These are phyloP conservation scores for Fragaria ananassa DNA, from an alignment of 306 rosid genomes.

Conservation along the genomic window DNA sequence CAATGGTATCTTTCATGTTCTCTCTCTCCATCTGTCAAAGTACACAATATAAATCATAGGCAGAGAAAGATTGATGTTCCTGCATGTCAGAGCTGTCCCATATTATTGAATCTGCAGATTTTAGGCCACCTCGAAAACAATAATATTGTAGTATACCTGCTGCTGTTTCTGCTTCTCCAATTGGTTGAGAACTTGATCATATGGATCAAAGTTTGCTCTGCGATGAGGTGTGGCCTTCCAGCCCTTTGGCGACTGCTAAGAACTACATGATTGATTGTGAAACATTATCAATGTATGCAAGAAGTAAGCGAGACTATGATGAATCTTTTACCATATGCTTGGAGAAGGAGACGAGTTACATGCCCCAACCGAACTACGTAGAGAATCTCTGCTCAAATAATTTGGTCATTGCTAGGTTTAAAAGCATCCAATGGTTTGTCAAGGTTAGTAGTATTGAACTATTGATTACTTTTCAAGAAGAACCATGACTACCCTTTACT, in stretches of 20 bases:
- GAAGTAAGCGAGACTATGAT: conserved; percentile 28
- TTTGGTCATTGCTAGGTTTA: conserved; percentile 39
- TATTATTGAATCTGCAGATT: not conserved
- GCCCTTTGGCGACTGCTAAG: conserved; percentile 16
- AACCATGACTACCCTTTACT: not conserved
- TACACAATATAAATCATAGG: not conserved
- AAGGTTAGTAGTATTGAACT: conserved; percentile 28
- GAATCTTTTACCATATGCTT: conserved; percentile 29
- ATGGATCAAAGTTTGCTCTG: conserved; percentile 43
- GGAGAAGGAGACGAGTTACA: conserved; percentile 37
- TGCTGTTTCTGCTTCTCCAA: not conserved
- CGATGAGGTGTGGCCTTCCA: conserved; percentile 45
- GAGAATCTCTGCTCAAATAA: conserved; percentile 23
- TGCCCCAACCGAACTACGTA: conserved; percentile 31
- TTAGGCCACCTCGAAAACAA: not conserved
- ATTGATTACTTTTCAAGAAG: not conserved
- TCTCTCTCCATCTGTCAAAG: not conserved
- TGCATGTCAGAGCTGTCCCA: not conserved
- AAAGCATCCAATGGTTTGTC: conserved; percentile 45
- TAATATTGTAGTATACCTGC: not conserved
- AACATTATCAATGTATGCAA: not conserved
- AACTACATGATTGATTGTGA: not conserved
- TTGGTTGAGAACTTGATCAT: not conserved
- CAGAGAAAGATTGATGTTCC: not conserved
- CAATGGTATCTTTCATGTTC: not conserved